Evolutionary conservation across 345 rosid species (phyloP), one percentile per base, ranked within the genome.

Genomic region (Salix suchowensis): DNA sequence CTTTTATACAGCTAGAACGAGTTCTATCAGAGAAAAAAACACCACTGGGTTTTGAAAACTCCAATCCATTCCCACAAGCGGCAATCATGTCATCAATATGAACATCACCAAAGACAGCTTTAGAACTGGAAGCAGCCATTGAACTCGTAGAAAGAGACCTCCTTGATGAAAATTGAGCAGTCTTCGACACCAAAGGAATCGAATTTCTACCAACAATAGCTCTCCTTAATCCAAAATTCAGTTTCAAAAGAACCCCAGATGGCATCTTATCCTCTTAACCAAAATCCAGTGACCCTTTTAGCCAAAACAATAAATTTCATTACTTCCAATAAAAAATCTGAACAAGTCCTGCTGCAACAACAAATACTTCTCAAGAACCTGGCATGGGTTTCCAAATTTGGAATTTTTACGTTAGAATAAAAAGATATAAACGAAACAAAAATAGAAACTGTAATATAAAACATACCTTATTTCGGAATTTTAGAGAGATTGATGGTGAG

Each of bases 41-140:
- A 67, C 91, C 86, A 28, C 78, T 80, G 62, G 89, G 93, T 58
- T 87, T 93, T 2, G 84, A 70, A 65, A 86, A 80, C 50, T 88
- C 93, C 77, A 89, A 77, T 26, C 89, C 87, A 82, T 85, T 90
- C 18, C 90, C 86, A 76, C 88, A 73, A 69, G 84, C 78, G 26
- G 90, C 62, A 74, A 85, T 76, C 42, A 91, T 78, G 68, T 91
- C 94, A 82, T 92, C 97, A 60, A 87, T 67, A 61, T 87, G 78
- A 72, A 88, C 88, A 73, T 95, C 97, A 19, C 97, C 91, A 52
- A 82, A 84, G 40, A 90, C 82, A 67, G 93, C 87, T 67, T 88
- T 84, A 37, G 97, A 88, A 77, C 95, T 84, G 77, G 94, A 87
- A 72, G 88, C 89, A 60, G 92, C 89, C 97, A 95, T 89, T 15